These are phyloP conservation scores for Singerocomus inundabilis DNA, from an alignment of 1,284 basidiomycete species.

Conservation along the genomic window DNA sequence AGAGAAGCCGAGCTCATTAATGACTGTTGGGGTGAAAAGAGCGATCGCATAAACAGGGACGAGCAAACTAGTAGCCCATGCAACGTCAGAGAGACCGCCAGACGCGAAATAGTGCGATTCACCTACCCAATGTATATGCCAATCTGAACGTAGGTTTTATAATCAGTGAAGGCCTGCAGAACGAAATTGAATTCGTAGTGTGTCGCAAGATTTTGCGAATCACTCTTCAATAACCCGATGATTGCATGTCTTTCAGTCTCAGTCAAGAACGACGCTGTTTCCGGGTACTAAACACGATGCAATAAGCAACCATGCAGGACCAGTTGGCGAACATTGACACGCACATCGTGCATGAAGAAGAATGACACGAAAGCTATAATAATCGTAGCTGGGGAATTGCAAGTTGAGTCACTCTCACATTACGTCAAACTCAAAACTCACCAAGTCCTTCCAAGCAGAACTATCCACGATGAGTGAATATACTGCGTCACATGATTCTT, in stretches of 20 bases:
- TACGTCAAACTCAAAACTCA: conserved; percentile 3
- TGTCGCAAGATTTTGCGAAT: conserved; percentile 35
- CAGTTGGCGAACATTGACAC: conserved; percentile 5
- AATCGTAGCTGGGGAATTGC: conserved; percentile 32
- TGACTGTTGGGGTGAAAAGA: conserved; percentile 58
- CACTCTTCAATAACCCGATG: conserved; percentile 39
- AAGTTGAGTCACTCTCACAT: background rate
- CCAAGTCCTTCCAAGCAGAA: conserved; percentile 36
- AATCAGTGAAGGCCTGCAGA: conserved; percentile 42
- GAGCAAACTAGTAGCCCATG: conserved; percentile 36
- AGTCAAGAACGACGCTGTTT: conserved; percentile 46
- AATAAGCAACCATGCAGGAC: background rate
- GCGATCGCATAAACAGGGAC: conserved; percentile 57
- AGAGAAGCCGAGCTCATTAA: conserved; percentile 52
- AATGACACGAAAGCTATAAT: conserved; percentile 38
- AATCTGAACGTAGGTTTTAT: conserved; percentile 45
- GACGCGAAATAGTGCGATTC: background rate
- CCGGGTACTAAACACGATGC: conserved; percentile 38
- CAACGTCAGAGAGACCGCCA: conserved; percentile 5
- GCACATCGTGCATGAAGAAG: conserved; percentile 46
- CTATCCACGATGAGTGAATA: conserved; percentile 17
- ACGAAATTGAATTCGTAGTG: conserved; percentile 39
- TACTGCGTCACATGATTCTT: background rate
- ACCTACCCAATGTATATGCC: conserved; percentile 45
- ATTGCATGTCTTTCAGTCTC: conserved; percentile 37